Percentiles rank a stretch among this genome's conserved stretches.
Evolutionary conservation across 1,284 basidiomycete species (phyloP).

Genomic region (Cryptococcus sp.): DNA sequence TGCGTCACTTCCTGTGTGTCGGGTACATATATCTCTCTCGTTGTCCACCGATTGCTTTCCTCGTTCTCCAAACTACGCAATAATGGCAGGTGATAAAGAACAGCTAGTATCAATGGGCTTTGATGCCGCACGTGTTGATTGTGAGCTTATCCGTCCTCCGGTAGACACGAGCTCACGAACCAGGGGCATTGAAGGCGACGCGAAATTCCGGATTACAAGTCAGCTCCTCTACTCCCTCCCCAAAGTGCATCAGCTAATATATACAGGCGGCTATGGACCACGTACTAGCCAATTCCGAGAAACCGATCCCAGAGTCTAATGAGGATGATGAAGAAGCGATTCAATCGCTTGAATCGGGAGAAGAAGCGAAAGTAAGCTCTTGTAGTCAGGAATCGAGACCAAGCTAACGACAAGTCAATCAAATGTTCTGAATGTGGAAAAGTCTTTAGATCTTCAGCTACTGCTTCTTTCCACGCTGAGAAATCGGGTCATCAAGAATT

Average conservation of each 20-base stretch:
- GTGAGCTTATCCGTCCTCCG: slow-evolving; percentile 53
- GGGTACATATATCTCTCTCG: too few relatives aligned
- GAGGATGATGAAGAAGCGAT: slow-evolving; percentile 61
- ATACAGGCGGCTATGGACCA: slow-evolving; percentile 84
- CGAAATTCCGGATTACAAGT: slow-evolving; percentile 62
- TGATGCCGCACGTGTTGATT: slow-evolving; percentile 72
- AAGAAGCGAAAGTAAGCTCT: slow-evolving; percentile 31
- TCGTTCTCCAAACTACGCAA: too few relatives aligned
- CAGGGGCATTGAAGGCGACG: slow-evolving; percentile 81
- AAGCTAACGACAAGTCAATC: slow-evolving; percentile 24
- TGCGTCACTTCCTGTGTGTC: too few relatives aligned
- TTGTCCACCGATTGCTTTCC: too few relatives aligned
- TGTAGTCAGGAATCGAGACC: not conserved
- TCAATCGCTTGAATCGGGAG: slow-evolving; percentile 28
- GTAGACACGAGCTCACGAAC: not conserved
- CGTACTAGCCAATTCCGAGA: slow-evolving; percentile 68
- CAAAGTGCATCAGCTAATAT: not conserved
- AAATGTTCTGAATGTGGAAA: slow-evolving; percentile 65
- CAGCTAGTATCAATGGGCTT: slow-evolving; percentile 81
- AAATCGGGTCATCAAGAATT: slow-evolving; percentile 92
- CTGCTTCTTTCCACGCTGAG: slow-evolving; percentile 92
- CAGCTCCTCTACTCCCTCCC: slow-evolving; percentile 1
- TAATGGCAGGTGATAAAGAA: slow-evolving; percentile 60
- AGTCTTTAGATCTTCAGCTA: slow-evolving; percentile 76
- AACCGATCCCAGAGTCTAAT: slow-evolving; percentile 57